Base-by-base conservation (phyloP, 352 stramenopile species). In the Phytophthora pluvialis region DNA sequence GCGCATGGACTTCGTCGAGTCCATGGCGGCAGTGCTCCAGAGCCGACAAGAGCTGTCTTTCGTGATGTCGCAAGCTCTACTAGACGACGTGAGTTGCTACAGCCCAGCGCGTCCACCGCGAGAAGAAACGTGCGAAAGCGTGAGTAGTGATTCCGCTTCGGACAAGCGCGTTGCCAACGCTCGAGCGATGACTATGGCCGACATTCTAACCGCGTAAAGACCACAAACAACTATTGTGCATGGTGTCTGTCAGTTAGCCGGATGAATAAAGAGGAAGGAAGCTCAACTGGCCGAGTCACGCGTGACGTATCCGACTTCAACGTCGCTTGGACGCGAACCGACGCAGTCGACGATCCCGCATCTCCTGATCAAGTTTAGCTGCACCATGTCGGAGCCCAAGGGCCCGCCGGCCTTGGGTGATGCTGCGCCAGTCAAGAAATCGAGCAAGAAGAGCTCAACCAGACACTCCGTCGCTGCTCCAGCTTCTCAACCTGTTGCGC, bases 381-480 rank as follows among this genome's bases (percentile, higher is more conserved):
- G 15, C 21, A 49, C 1, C n/a, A 81, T 79, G 73, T 76, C 74
- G 53, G 72, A 83, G 43, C 69, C 72, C 10, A 83, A 80, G 56
- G 57, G 59, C 0, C 49, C 70, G 4, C 50, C 60, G 1, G 43
- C 67, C 0, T 51, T 56, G 7, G n/a, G 39, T 16, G 56, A 61
- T 4, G 50, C 39, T 13, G 44, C 54, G 8, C 35, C 56, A 5
- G 47, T 44, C 40, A 69, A 56, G 55, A 77, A 80, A 28, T 60
- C 62, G 12, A 79, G 53, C 63, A 83, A 77, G 65, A 83, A 83
- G 63, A 69, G 56, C 16, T 66, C 56, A 5, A 51, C 47, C 4
- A 64, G 60, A 49, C 63, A 58, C 5, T 64, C 53, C 12, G 55
- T 55, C 38, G 52, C 36, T 18, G 38, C 35, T 39, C 44, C 60